Percentiles rank a stretch among this genome's conserved stretches.
Evolutionary conservation across 257 asterid genomes (phyloP).

Genomic region (Ehretia macrophylla): DNA sequence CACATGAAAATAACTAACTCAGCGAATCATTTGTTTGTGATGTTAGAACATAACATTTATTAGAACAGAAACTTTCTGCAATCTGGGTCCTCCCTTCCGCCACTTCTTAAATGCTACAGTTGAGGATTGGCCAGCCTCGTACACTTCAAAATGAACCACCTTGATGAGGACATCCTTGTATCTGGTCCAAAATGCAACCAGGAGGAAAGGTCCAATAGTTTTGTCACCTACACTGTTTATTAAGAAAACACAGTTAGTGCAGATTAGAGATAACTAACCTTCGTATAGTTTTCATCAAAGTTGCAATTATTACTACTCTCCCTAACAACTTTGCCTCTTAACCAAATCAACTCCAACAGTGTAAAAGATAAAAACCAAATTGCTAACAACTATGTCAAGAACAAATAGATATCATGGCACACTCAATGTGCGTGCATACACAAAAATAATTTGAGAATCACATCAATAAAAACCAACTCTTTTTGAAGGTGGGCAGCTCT

Average conservation of each 20-base stretch:
- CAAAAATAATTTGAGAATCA: too few relatives aligned
- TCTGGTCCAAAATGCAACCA: conserved; percentile 82
- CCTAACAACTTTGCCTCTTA: too few relatives aligned
- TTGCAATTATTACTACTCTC: too few relatives aligned
- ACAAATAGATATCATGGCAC: too few relatives aligned
- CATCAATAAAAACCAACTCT: too few relatives aligned
- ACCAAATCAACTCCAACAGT: too few relatives aligned
- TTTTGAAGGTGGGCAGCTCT: too few relatives aligned
- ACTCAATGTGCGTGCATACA: too few relatives aligned
- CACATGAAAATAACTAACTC: neutral
- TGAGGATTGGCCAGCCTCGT: conserved; percentile 86
- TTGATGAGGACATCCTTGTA: conserved; percentile 83
- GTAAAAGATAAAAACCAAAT: too few relatives aligned
- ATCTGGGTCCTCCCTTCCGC: conserved; percentile 93
- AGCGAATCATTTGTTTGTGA: neutral
- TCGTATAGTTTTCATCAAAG: too few relatives aligned
- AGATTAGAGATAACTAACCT: neutral
- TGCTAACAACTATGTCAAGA: too few relatives aligned
- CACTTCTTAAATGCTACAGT: conserved; percentile 82
- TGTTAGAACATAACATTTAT: too few relatives aligned
- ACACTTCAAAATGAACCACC: conserved; percentile 43
- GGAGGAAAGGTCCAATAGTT: conserved; percentile 86
- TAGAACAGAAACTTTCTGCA: conserved; percentile 51
- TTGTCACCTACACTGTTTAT: conserved; percentile 69
- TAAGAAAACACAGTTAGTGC: conserved; percentile 2